Percentiles rank a stretch among this genome's conserved stretches.
These are phyloP conservation scores for Microbotryum intermedium DNA, from an alignment of 1,284 basidiomycete genomes.

Conservation along the genomic window DNA sequence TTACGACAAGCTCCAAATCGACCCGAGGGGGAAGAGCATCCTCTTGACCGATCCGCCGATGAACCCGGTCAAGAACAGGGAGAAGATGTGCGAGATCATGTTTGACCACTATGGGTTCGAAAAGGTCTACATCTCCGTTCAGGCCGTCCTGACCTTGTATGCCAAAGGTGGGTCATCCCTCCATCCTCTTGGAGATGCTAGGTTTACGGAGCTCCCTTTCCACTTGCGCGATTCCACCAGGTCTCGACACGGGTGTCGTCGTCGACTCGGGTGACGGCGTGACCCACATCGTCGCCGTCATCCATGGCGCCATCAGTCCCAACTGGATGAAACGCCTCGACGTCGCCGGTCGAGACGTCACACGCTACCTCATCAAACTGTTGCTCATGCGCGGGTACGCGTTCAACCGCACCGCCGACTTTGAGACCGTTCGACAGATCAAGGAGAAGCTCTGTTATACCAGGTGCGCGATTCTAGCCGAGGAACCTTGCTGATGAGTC, in stretches of 20 bases:
- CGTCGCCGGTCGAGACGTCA: slow-evolving; percentile 96
- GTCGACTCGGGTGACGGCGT: slow-evolving; percentile 99
- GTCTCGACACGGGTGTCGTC: slow-evolving; percentile 94
- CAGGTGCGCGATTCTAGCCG: slow-evolving; percentile 49
- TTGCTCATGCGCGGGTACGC: slow-evolving; percentile 97
- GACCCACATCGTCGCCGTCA: slow-evolving; percentile 97
- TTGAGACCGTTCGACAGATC: slow-evolving; percentile 96
- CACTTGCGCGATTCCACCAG: slow-evolving; percentile 43
- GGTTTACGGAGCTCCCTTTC: too few relatives aligned
- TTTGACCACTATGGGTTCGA: slow-evolving; percentile 97
- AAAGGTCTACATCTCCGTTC: slow-evolving; percentile 94
- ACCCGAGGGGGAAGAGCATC: slow-evolving; percentile 80
- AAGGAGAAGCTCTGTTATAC: slow-evolving; percentile 99
- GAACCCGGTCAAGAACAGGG: slow-evolving; percentile 91
- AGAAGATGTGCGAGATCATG: slow-evolving; percentile 96
- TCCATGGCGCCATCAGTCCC: slow-evolving; percentile 90
- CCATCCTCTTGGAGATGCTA: neutral
- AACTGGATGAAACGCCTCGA: slow-evolving; percentile 90
- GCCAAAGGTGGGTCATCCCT: slow-evolving; percentile 66
- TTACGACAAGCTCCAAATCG: slow-evolving; percentile 83
- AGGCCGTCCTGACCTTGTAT: slow-evolving; percentile 95
- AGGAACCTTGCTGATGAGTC: slow-evolving; percentile 24
- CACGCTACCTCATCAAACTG: slow-evolving; percentile 95
- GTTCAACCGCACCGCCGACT: slow-evolving; percentile 98
- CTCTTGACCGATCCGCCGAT: slow-evolving; percentile 98